Evolutionary conservation across 495 filamentous ascomycete genomes (phyloP).

Genomic region (Terfezia claveryi): DNA sequence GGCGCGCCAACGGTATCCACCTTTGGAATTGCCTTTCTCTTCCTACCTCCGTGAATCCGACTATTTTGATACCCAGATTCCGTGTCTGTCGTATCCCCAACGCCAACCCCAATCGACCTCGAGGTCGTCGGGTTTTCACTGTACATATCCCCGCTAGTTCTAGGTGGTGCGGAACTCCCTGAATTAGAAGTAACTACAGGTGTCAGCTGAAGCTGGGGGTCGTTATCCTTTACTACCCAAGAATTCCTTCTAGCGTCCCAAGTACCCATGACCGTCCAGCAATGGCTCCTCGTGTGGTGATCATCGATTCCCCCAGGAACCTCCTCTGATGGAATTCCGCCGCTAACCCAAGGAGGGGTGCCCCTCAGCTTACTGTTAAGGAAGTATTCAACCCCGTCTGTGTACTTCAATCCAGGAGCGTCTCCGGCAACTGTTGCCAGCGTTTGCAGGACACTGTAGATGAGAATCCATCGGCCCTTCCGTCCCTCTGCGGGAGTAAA

Average conservation of each 20-base stretch:
- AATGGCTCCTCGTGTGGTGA: conserved; percentile 34
- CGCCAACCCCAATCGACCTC: not conserved
- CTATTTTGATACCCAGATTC: not conserved
- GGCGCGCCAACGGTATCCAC: not conserved
- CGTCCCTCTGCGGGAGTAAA: conserved; percentile 36
- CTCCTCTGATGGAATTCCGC: conserved; percentile 16
- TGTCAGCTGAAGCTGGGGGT: not conserved
- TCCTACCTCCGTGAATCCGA: not conserved
- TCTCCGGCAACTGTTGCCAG: conserved; percentile 47
- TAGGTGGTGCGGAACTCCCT: not conserved
- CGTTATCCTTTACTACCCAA: too few species aligned
- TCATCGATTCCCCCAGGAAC: conserved; percentile 11
- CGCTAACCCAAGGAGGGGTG: conserved; percentile 35
- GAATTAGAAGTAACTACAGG: not conserved
- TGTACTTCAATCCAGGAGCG: conserved; percentile 34
- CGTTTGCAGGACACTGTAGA: conserved; percentile 50
- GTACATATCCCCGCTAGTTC: not conserved
- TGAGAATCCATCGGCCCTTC: conserved; percentile 47
- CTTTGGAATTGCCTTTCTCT: not conserved
- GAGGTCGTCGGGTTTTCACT: not conserved
- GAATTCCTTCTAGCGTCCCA: conserved; percentile 20
- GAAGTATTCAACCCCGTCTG: conserved; percentile 39
- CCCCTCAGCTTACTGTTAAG: conserved; percentile 36
- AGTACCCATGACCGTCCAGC: conserved; percentile 31
- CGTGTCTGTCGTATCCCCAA: not conserved